Evolutionary conservation across 148 eudicot species (phyloP), one percentile per base, ranked within the genome.

Genomic region (Nyssa sinensis): DNA sequence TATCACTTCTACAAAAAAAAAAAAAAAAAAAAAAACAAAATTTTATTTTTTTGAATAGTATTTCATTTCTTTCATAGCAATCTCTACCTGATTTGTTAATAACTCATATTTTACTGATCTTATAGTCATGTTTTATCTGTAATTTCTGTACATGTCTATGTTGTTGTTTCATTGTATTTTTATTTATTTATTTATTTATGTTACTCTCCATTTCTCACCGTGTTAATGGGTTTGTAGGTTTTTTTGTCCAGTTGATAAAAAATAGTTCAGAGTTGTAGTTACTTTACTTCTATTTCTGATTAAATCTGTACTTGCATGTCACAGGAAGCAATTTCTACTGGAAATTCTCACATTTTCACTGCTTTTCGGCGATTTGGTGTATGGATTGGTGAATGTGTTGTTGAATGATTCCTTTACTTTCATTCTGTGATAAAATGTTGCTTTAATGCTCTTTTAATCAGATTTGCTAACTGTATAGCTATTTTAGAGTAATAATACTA

Each of bases 251-350:
- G 51, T 6, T 44, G 17, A 44, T 44, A 19, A 3, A 14, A 44
- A 11, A 11, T 44, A 44, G 17, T 44, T 44, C 17, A 44, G 51
- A 44, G 4, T 44, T 19, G 2, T 44, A 44, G 16, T 19, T 12
- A 13, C 3, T 44, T 11, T 12, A 19, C 51, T 3, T 44, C 16
- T 44, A 19, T 44, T n/a, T n/a, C n/a, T 1, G 51, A 14, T 44
- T 44, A 44, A 11, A 44, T 44, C 10, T 69, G 1, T 29, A 9
- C 47, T 21, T 76, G 79, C 74, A 69, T 76, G 73, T 32, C 29
- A 61, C 78, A 47, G 79, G 66, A 30, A 37, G 78, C 72, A 16
- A 35, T 34, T 58, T 66, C 57, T 16, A 65, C 2, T 21, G 4
- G 13, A 59, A 67, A 13, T 37, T 59, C 30, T 30, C 10, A 44